Evolutionary conservation across 2,329 filamentous ascomycete species (phyloP), one percentile per base, ranked within the genome.

Genomic region (Colletotrichum tamarilloi): DNA sequence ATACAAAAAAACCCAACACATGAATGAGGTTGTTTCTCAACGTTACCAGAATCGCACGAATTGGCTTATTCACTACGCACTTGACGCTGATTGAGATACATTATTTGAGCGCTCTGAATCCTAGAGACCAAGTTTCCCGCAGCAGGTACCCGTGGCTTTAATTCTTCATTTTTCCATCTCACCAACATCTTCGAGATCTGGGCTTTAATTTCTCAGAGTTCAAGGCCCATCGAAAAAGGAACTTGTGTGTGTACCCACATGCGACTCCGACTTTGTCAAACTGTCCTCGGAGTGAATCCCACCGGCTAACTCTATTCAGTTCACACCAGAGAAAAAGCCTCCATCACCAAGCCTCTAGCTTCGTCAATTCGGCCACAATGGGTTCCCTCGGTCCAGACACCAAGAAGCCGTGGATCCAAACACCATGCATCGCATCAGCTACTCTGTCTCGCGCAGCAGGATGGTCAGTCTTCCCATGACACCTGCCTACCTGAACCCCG

Each of bases 381-480:
- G 84, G 83, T 59, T 86, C 85, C 26, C 79, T 83, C 56, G 76
- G 77, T 11, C 75, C 79, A 28, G 82, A 84, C 28, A 78, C 81
- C 22, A 84, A 81, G 74, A 80, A 84, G 64, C 91, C 93, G 68
- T 95, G 92, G 92, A 88, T 91, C 73, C 85, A 92, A 80, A 95
- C 94, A 22, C 93, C 94, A 30, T 87, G 94, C 74, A 87, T 94
- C 72, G 89, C 91, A 78, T 94, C 91, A 3, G 85, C 87, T 63
- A 85, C 89, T 16, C 87, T 95, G 49, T 95, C 93, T 56, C 88
- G 90, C 75, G 87, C 88, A 75, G 92, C 92, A 76, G 93, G 93
- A 82, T 95, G 93, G 92, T 94, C 83, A 79, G 87, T 81, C 12
- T 24, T 52, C 64, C 64, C 55, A 32, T 12, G 11, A 26, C 9